These are phyloP conservation scores for Bipolaris victoriae DNA, from an alignment of 2,329 filamentous ascomycete species.

Conservation along the genomic window DNA sequence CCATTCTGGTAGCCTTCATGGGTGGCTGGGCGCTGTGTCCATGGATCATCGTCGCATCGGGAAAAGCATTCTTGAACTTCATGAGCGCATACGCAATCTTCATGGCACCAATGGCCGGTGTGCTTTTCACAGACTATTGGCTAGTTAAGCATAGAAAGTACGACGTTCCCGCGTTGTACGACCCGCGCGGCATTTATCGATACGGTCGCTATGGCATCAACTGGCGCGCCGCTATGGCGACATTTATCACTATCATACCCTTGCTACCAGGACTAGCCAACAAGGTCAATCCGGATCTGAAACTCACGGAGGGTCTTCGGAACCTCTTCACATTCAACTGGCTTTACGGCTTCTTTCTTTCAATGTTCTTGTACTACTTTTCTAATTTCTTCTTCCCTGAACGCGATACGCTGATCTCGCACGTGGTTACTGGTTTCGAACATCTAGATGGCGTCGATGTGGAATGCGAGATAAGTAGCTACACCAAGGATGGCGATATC, in stretches of 20 bases:
- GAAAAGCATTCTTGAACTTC: conserved; percentile 31
- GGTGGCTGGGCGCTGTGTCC: conserved; percentile 26
- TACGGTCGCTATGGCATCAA: conserved; percentile 28
- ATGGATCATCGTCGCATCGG: conserved; percentile 32
- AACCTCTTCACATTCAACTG: conserved; percentile 48
- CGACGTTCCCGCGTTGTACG: conserved; percentile 32
- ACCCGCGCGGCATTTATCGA: conserved; percentile 22
- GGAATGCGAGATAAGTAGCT: not conserved
- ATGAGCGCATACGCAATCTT: conserved; percentile 33
- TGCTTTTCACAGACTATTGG: conserved; percentile 31
- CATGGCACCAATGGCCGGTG: conserved; percentile 29
- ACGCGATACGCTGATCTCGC: conserved; percentile 38
- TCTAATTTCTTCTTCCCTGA: conserved; percentile 45
- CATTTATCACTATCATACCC: conserved; percentile 24
- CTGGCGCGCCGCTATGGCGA: conserved; percentile 28
- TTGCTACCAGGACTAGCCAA: conserved; percentile 26
- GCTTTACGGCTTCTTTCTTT: conserved; percentile 39
- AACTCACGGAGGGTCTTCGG: conserved; percentile 26
- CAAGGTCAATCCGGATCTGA: conserved; percentile 22
- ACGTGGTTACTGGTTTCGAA: conserved; percentile 13
- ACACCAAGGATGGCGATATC: too few species aligned
- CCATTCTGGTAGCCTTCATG: conserved; percentile 21
- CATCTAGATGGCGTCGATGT: conserved; percentile 11
- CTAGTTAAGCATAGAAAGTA: conserved; percentile 25
- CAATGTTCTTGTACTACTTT: conserved; percentile 33